A percentile compares a stretch with the other conserved stretches of the same genome.
phyloP scores from a whole-genome alignment of 2,329 filamentous ascomycete genomes.

The Aspergillus tanneri region DNA sequence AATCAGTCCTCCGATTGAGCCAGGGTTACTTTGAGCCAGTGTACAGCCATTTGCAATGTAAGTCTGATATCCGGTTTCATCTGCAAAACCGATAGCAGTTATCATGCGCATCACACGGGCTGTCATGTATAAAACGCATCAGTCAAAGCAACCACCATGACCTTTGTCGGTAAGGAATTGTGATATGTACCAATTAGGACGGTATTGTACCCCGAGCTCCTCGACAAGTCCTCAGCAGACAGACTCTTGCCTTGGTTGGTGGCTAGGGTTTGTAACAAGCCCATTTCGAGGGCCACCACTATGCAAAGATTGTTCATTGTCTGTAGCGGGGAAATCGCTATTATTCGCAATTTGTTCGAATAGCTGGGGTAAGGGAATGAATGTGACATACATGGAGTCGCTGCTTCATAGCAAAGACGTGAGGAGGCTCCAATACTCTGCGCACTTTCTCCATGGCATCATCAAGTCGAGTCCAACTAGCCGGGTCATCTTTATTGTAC shows the following conservation, averaged over 20 bases:
- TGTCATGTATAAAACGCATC: not conserved
- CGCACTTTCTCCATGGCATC: not conserved
- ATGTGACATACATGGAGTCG: not conserved
- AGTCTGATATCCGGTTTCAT: not conserved
- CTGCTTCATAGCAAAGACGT: not conserved
- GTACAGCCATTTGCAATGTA: not conserved
- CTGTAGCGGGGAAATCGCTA: not conserved
- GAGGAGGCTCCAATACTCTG: not conserved
- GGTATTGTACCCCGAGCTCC: not conserved
- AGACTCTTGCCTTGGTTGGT: not conserved
- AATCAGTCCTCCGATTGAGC: not conserved
- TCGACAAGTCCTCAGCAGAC: not conserved
- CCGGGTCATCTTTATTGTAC: not conserved
- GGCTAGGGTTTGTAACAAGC: not conserved
- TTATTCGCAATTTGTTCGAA: too few species aligned
- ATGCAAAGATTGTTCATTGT: not conserved
- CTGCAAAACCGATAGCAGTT: not conserved
- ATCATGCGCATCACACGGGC: not conserved
- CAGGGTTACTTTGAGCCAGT: not conserved
- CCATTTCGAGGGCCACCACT: not conserved
- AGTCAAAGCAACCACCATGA: not conserved
- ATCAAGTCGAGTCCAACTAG: not conserved
- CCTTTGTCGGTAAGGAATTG: too few species aligned
- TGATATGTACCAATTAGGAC: not conserved
- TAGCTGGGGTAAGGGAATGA: too few species aligned